Evolutionary conservation across 805 yeast species (phyloP), one percentile per base, ranked within the genome.

Genomic region (Pichia thaimueangensis): DNA sequence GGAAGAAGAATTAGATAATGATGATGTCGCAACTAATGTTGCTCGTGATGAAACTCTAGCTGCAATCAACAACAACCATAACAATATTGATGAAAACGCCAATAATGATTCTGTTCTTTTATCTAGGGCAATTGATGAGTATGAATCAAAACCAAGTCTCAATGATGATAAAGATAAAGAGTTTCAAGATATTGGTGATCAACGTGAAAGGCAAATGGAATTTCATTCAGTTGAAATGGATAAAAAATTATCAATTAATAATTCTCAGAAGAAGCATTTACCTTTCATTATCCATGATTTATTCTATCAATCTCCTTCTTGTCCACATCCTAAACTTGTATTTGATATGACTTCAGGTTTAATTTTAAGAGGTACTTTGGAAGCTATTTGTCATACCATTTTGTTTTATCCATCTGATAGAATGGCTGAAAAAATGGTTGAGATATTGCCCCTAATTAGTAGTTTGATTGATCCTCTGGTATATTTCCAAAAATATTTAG

Each of bases 381-480:
- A 88, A 58, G 74, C 88, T 35, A 68, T 88, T 29, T 76, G 89
- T 43, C 97, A 89, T 62, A 74, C 84, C 3, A 65, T 86, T 21
- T 58, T 87, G 13, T 80, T 80, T 58, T 71, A 71, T 45, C 70
- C 74, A 5, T 55, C 65, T 16, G 51, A 47, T 17, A 41, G 52
- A 34, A 60, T 67, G 17, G 63, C 69, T 15, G 61, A 56, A 22
- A 72, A 71, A 42, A 58, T 74, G n/a, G 57, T 78, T 15, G 55
- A 72, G 31, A 63, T 76, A n/a, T 51, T 81, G 21, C 86, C 86
- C 0, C 52, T 80, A 37, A 59, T 77, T 43, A 75, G 72, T 24
- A 76, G 72, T 25, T 63, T 77, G 30, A 62, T 62, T 25, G 53
- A 59, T 3, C 70, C 71, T 10, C 52, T 80, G 42, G 64, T 60